Percentiles rank a stretch among this genome's conserved stretches.
phyloP scores from a whole-genome alignment of 1,284 basidiomycete genomes.

The Clitocybe nebularis region DNA sequence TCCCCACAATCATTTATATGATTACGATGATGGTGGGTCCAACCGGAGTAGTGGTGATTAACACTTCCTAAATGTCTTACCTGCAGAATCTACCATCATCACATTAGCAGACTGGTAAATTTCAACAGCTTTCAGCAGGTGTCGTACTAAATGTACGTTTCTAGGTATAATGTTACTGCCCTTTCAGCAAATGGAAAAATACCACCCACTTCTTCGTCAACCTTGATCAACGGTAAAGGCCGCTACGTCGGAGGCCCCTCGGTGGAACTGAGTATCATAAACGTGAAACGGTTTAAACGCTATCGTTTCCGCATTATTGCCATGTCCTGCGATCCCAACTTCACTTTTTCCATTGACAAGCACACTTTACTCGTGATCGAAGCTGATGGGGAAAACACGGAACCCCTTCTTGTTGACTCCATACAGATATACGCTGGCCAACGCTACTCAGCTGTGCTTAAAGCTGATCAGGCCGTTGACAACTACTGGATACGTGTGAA shows the following conservation, averaged over 20 bases:
- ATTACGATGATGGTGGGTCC: not conserved
- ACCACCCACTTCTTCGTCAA: conserved; percentile 24
- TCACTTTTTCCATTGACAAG: conserved; percentile 29
- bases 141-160: conserved; percentile 1
- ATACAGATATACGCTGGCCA: conserved; percentile 33
- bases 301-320: conserved; percentile 53
- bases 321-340: conserved; percentile 34
- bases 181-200: conserved; percentile 12
- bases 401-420: conserved; percentile 37
- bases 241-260: conserved; percentile 28
- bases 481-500: conserved; percentile 37
- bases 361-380: conserved; percentile 40
- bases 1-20: not conserved
- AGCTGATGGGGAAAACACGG: conserved; percentile 39
- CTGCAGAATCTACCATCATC: not conserved
- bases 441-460: conserved; percentile 36
- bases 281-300: conserved; percentile 28
- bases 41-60: too few relatives aligned
- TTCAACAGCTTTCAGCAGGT: too few relatives aligned
- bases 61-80: not conserved
- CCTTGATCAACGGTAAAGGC: conserved; percentile 36
- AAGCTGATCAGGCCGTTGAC: conserved; percentile 26
- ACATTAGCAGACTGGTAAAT: not conserved
- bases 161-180: conserved; percentile 22
- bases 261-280: conserved; percentile 26